Conservation (phyloP, 2,329 filamentous ascomycete species). For the Talaromyces sp. region DNA sequence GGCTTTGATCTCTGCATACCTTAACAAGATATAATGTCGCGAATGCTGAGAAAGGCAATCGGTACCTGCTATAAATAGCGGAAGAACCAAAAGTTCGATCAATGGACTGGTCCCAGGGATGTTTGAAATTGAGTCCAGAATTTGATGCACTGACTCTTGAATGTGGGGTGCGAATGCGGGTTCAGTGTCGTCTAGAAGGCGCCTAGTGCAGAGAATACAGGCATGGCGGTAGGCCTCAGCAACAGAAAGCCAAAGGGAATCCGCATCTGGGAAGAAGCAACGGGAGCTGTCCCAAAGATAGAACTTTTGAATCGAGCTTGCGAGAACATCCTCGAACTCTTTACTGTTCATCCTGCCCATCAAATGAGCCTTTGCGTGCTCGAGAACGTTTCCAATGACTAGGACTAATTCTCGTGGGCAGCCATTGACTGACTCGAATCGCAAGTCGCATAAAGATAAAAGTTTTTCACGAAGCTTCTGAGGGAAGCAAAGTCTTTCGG, state of each 20-base stretch:
- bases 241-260: conserved; percentile 28
- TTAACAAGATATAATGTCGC: conserved; percentile 33
- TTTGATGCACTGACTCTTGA: conserved; percentile 29
- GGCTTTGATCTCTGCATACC: conserved; percentile 28
- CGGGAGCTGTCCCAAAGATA: conserved; percentile 25
- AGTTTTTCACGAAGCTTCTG: conserved; percentile 30
- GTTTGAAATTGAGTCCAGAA: conserved; percentile 29
- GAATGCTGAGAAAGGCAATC: conserved; percentile 32
- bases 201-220: conserved; percentile 32
- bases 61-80: conserved; percentile 34
- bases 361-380: conserved; percentile 31
- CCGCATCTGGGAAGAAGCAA: conserved; percentile 26
- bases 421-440: conserved; percentile 35
- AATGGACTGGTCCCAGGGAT: conserved; percentile 26
- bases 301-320: conserved; percentile 17
- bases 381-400: conserved; percentile 30
- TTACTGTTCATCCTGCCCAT: conserved; percentile 10
- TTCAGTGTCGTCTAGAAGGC: conserved; percentile 26
- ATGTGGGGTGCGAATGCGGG: conserved; percentile 24
- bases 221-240: conserved; percentile 32
- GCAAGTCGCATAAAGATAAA: conserved; percentile 24
- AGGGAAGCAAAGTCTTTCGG: conserved; percentile 32
- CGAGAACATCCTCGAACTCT: conserved; percentile 7
- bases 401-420: conserved; percentile 34
- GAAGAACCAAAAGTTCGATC: conserved; percentile 32